phyloP scores from a whole-genome alignment of 1,139 yeast genomes.

The Sugiyamaella paludigena region DNA sequence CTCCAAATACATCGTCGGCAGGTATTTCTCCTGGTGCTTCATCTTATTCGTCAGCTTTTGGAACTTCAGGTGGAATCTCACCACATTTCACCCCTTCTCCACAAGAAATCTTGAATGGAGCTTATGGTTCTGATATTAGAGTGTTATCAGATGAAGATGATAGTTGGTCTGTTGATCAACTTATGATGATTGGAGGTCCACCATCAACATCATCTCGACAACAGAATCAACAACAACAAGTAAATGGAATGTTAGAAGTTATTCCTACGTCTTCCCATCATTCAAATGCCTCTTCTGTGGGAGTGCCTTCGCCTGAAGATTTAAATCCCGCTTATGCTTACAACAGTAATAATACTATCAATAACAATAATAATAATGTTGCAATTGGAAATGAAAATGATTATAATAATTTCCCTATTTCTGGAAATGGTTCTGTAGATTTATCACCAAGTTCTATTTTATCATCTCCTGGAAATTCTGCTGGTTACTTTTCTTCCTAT shows the following conservation, averaged over 20 bases:
- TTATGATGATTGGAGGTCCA: neutral
- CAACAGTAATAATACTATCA: no score
- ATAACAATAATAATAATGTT: neutral
- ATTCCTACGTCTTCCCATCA: neutral
- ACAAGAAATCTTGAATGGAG: conserved; percentile 25
- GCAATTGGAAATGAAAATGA: neutral
- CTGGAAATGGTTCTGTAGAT: conserved; percentile 1
- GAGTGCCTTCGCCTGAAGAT: conserved; percentile 3
- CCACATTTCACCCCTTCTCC: conserved; percentile 25
- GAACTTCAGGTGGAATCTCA: conserved; percentile 1
- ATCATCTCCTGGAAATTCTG: conserved; percentile 9
- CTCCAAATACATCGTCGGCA: no score
- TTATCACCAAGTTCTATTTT: conserved; percentile 9
- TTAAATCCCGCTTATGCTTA: conserved; percentile 1
- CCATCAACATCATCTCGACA: no score
- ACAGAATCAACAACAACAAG: neutral
- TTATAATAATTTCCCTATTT: neutral
- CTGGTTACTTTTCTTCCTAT: conserved; percentile 6
- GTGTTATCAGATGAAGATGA: conserved; percentile 4
- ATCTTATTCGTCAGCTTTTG: conserved; percentile 1
- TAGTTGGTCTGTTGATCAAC: conserved; percentile 5
- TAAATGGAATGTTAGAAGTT: neutral
- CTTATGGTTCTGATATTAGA: neutral
- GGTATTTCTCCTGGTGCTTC: conserved; percentile 6
- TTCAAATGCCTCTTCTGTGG: conserved; percentile 3